These are phyloP conservation scores for Boletus insuetus DNA, from an alignment of 768 basidiomycete genomes.

Conservation along the genomic window DNA sequence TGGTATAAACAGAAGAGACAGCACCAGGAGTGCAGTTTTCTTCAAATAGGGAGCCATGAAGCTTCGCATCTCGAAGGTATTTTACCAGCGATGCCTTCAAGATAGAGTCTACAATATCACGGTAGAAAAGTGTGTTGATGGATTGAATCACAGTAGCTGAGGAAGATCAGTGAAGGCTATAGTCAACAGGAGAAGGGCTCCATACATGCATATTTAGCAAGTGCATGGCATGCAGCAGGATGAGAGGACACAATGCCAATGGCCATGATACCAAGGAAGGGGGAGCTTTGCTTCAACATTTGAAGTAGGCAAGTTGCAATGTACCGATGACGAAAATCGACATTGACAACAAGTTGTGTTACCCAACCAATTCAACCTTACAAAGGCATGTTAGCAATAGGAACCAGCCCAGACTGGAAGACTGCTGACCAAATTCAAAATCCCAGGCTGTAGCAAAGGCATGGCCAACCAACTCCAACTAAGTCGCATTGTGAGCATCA, in stretches of 20 bases:
- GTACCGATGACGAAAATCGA: too few relatives aligned
- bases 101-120: background rate
- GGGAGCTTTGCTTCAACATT: too few relatives aligned
- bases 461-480: too few relatives aligned
- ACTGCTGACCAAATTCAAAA: too few relatives aligned
- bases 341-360: too few relatives aligned
- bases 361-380: too few relatives aligned
- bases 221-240: constrained; percentile 2
- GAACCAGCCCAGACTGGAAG: too few relatives aligned
- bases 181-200: background rate
- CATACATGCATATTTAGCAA: background rate
- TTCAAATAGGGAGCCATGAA: constrained; percentile 1
- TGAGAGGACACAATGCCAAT: background rate
- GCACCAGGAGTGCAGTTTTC: constrained; percentile 3
- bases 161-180: constrained; percentile 1
- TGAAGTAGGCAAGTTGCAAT: too few relatives aligned
- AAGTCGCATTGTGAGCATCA: too few relatives aligned
- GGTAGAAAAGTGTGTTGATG: background rate
- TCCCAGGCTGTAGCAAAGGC: too few relatives aligned
- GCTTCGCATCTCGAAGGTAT: background rate
- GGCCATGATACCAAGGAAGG: background rate
- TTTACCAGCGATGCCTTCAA: background rate
- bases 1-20: too few relatives aligned
- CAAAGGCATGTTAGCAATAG: too few relatives aligned
- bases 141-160: background rate